Percentiles rank a stretch among this genome's conserved stretches.
These are phyloP conservation scores for Penicillium sp. DNA, from an alignment of 2,329 filamentous ascomycete species.

Conservation along the genomic window DNA sequence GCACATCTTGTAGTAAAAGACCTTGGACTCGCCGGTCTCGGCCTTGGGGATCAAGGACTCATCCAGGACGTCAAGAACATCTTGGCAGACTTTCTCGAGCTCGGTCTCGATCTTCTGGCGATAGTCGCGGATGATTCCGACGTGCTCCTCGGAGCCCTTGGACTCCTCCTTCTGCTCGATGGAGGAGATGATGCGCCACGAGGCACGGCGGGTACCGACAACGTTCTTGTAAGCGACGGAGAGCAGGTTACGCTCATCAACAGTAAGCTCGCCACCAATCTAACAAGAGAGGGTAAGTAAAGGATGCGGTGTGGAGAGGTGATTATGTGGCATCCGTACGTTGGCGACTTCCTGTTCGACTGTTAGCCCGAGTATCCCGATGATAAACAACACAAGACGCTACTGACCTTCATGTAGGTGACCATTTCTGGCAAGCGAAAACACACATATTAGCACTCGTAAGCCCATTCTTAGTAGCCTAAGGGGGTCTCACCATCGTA, in stretches of 20 bases:
- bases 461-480: not conserved
- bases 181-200: conserved; percentile 98
- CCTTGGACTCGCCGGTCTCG: conserved; percentile 96
- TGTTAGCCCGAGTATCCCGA: conserved; percentile 23
- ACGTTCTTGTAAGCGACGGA: conserved; percentile 99
- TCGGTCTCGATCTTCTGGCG: conserved; percentile 97
- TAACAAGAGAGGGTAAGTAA: conserved; percentile 32
- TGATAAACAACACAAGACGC: conserved; percentile 17
- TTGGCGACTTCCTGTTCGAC: conserved; percentile 81
- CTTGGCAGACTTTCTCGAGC: conserved; percentile 96
- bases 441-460: conserved; percentile 22
- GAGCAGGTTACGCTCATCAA: conserved; percentile 83
- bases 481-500: conserved; percentile 73
- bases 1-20: conserved; percentile 99
- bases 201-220: conserved; percentile 94
- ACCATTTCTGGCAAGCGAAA: conserved; percentile 72
- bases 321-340: conserved; percentile 49
- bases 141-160: conserved; percentile 95
- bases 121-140: conserved; percentile 91
- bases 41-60: conserved; percentile 92
- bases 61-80: conserved; percentile 93
- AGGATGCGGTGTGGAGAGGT: conserved; percentile 4
- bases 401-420: conserved; percentile 88
- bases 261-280: conserved; percentile 66
- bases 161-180: conserved; percentile 99